Conservation (phyloP, 2,329 filamentous ascomycete genomes). For the Trichoderma atrobrunneum region DNA sequence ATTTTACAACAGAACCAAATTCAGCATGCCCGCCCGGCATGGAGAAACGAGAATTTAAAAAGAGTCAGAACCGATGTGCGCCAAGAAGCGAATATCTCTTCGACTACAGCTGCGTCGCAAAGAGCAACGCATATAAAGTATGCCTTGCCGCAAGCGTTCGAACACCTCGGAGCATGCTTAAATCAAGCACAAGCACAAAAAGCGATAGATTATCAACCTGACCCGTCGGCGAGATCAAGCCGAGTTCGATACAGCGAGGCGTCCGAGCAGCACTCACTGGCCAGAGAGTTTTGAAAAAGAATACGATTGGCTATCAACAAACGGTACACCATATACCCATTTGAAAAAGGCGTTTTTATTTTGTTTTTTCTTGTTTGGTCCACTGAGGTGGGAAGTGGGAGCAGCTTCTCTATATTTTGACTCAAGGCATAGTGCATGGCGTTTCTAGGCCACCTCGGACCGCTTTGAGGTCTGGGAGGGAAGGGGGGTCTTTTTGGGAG, state of each 20-base stretch:
- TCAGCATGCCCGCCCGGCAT: not conserved
- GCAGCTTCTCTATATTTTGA: slow-evolving; percentile 15
- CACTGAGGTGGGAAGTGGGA: not conserved
- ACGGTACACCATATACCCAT: slow-evolving; percentile 19
- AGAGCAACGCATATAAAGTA: not conserved
- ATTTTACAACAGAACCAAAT: not conserved
- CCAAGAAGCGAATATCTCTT: not conserved
- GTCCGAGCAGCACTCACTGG: not conserved
- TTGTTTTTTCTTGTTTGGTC: not conserved
- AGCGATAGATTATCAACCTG: not conserved
- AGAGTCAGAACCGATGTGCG: not conserved
- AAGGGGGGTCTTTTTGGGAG: not conserved
- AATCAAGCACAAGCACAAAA: not conserved
- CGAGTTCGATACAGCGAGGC: not conserved
- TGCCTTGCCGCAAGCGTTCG: not conserved
- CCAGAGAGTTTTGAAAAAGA: not conserved
- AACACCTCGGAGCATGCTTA: not conserved
- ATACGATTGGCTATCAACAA: slow-evolving; percentile 3
- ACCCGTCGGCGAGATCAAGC: slow-evolving; percentile 2
- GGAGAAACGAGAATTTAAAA: not conserved
- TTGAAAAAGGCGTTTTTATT: slow-evolving; percentile 17
- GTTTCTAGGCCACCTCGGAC: slow-evolving; percentile 20
- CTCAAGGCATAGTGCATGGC: slow-evolving; percentile 20
- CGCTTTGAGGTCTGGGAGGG: slow-evolving; percentile 3
- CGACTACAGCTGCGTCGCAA: not conserved